phyloP scores from a whole-genome alignment of 345 rosid genomes.

The Camelina hispida region DNA sequence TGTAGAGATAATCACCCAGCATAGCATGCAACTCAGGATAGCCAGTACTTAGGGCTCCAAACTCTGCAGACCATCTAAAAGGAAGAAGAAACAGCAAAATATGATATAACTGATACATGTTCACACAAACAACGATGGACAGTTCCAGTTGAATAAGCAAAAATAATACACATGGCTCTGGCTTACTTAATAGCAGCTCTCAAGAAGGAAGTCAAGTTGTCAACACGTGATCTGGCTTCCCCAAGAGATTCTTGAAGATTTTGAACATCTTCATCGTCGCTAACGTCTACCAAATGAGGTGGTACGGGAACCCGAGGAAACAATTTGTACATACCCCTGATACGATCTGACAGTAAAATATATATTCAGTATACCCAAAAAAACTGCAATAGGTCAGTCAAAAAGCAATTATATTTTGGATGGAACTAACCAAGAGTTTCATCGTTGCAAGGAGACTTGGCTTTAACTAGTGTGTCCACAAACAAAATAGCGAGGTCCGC shows the following conservation, averaged over 20 bases:
- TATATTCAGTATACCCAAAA: conserved; percentile 38
- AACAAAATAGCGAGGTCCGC: conserved; percentile 82
- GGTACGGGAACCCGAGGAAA: conserved; percentile 85
- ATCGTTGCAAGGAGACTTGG: conserved; percentile 66
- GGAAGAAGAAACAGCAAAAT: conserved; percentile 16
- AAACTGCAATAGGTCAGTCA: background rate
- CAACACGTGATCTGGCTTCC: conserved; percentile 84
- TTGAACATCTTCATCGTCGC: conserved; percentile 74
- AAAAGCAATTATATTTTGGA: background rate
- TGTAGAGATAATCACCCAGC: conserved; percentile 87
- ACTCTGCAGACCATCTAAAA: conserved; percentile 90
- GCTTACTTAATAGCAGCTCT: conserved; percentile 88
- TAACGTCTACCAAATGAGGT: conserved; percentile 58
- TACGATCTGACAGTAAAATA: conserved; percentile 62
- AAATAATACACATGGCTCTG: background rate
- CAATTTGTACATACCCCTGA: conserved; percentile 73
- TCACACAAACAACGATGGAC: background rate
- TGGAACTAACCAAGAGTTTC: conserved; percentile 72
- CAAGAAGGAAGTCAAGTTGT: conserved; percentile 80
- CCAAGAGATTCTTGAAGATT: conserved; percentile 82
- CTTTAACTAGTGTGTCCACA: conserved; percentile 79
- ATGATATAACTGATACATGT: conserved; percentile 1
- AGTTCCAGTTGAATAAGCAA: background rate
- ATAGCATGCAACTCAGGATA: conserved; percentile 78
- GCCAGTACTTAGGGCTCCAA: conserved; percentile 72